Percentiles rank a stretch among this genome's conserved stretches.
Evolutionary conservation across 2,329 filamentous ascomycete species (phyloP).

Genomic region (Pseudogymnoascus sp.): DNA sequence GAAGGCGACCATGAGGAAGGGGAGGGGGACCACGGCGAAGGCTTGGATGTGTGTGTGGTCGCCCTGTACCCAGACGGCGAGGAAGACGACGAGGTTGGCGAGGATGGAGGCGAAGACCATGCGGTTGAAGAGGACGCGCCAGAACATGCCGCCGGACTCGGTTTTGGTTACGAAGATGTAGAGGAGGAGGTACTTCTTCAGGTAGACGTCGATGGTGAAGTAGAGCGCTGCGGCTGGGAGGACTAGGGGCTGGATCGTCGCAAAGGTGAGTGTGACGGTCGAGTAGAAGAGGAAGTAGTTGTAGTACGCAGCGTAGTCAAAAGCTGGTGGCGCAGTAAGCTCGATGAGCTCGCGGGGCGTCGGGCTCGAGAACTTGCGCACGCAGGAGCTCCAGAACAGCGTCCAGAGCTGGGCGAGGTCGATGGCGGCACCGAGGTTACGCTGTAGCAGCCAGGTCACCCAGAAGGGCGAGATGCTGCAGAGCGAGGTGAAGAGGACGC

Average conservation of each 20-base stretch:
- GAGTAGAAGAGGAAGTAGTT: slow-evolving; percentile 96
- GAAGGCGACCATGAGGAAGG: slow-evolving; percentile 71
- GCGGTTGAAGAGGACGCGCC: slow-evolving; percentile 89
- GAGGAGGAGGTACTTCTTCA: slow-evolving; percentile 92
- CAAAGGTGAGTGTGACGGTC: slow-evolving; percentile 80
- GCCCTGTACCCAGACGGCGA: slow-evolving; percentile 65
- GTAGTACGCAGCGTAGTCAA: slow-evolving; percentile 95
- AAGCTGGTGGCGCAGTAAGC: slow-evolving; percentile 80
- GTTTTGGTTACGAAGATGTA: slow-evolving; percentile 97
- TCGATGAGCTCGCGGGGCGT: slow-evolving; percentile 89
- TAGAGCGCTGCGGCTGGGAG: slow-evolving; percentile 82
- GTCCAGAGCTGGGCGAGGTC: slow-evolving; percentile 86
- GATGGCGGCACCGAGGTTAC: slow-evolving; percentile 86
- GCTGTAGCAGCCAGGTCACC: slow-evolving; percentile 87
- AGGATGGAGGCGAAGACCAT: slow-evolving; percentile 74
- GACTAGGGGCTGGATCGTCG: slow-evolving; percentile 76
- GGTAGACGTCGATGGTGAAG: slow-evolving; percentile 74
- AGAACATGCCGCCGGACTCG: slow-evolving; percentile 88
- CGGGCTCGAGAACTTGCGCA: slow-evolving; percentile 74
- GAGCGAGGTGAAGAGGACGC: slow-evolving; percentile 60
- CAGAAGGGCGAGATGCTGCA: slow-evolving; percentile 83
- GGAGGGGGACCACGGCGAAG: slow-evolving; percentile 62
- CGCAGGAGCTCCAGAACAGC: slow-evolving; percentile 74
- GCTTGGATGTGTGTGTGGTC: slow-evolving; percentile 49
- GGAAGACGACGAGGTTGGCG: slow-evolving; percentile 67